Conservation (phyloP, 805 yeast genomes). For the Teunomyces funiuensis region DNA sequence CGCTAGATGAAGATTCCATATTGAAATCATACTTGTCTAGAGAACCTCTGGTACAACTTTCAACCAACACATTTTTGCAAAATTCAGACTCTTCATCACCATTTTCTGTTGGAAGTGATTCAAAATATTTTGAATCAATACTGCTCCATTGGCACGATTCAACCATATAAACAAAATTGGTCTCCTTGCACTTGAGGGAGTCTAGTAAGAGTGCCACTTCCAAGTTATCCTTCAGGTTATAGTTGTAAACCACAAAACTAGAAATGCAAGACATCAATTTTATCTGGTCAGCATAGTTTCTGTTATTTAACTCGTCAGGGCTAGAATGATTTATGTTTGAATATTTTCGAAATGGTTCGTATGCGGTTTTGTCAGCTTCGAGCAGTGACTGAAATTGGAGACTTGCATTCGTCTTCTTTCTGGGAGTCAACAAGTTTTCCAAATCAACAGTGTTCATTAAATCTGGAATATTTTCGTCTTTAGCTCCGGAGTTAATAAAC, state of each 20-base stretch:
- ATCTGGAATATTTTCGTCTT: neutral
- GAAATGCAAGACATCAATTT: constrained; percentile 33
- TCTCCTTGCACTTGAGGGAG: constrained; percentile 15
- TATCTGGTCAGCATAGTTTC: constrained; percentile 31
- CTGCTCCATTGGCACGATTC: constrained; percentile 12
- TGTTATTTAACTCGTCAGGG: constrained; percentile 21
- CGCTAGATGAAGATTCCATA: neutral
- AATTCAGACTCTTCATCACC: neutral
- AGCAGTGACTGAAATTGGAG: constrained; percentile 3
- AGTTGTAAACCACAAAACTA: constrained; percentile 33
- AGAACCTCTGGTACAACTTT: neutral
- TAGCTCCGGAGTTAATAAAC: constrained; percentile 10
- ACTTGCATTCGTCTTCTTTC: neutral
- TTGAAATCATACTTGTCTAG: neutral
- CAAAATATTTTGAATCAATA: constrained; percentile 5
- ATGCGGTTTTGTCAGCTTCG: constrained; percentile 1
- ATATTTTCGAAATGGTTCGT: constrained; percentile 5
- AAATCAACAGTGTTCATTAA: constrained; percentile 11
- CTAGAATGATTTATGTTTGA: neutral
- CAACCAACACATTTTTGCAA: neutral
- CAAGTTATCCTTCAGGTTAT: constrained; percentile 12
- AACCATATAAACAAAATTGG: constrained; percentile 20
- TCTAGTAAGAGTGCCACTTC: constrained; percentile 15
- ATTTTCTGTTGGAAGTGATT: neutral
- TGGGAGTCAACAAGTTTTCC: constrained; percentile 10